Conservation (phyloP, 257 asterid species). For the Nyctanthes arbortristis region DNA sequence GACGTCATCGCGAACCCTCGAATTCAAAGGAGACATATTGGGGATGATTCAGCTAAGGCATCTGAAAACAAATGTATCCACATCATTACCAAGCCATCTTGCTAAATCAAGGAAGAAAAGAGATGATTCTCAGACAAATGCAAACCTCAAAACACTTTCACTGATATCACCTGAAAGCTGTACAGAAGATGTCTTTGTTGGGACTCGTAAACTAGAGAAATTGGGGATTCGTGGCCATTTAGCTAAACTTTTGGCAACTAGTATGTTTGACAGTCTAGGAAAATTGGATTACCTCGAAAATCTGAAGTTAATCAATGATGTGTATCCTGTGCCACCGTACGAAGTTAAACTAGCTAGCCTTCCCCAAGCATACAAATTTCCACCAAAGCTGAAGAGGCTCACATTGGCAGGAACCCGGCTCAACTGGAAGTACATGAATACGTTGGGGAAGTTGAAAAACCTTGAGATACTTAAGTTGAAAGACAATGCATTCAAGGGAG, state of each 20-base stretch:
- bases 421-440: conserved; percentile 35
- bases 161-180: conserved; percentile 37
- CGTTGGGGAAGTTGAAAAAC: conserved; percentile 24
- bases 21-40: conserved; percentile 40
- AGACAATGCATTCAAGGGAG: conserved; percentile 40
- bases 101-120: conserved; percentile 11
- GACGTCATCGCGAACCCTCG: conserved; percentile 13
- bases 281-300: conserved; percentile 24
- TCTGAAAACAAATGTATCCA: conserved; percentile 38
- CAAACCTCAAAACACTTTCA: conserved; percentile 38
- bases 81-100: neutral
- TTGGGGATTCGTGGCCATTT: conserved; percentile 36
- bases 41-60: conserved; percentile 42
- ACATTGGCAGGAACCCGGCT: conserved; percentile 30
- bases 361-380: conserved; percentile 28
- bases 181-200: conserved; percentile 24
- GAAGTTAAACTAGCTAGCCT: conserved; percentile 4
- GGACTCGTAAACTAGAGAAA: conserved; percentile 25
- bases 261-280: conserved; percentile 14
- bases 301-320: conserved; percentile 41
- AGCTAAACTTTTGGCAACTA: neutral
- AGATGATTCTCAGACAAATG: neutral
- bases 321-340: neutral
- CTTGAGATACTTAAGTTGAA: conserved; percentile 49
- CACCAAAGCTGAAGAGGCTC: conserved; percentile 30